phyloP scores from a whole-genome alignment of 2,329 filamentous ascomycete species.

The Fusarium hostae region DNA sequence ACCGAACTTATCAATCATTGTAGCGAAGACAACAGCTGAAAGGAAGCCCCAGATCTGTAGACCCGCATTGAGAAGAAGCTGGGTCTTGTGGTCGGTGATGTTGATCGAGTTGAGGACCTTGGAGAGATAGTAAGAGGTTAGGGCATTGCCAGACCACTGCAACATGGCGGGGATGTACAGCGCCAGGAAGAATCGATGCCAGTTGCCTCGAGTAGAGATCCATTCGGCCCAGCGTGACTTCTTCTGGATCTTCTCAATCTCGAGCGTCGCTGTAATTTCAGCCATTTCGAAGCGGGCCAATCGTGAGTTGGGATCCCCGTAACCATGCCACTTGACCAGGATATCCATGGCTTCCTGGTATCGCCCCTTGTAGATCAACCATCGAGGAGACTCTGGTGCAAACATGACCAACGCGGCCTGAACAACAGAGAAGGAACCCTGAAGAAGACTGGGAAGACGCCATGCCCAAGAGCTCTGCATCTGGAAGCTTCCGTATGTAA shows the following conservation, averaged over 20 bases:
- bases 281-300: slow-evolving; percentile 38
- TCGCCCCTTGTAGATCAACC: slow-evolving; percentile 44
- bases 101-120: slow-evolving; percentile 54
- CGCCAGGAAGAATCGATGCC: slow-evolving; percentile 47
- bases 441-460: slow-evolving; percentile 61
- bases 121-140: slow-evolving; percentile 53
- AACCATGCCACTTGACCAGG: slow-evolving; percentile 38
- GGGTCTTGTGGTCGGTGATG: slow-evolving; percentile 48
- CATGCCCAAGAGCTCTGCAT: slow-evolving; percentile 58
- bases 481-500: slow-evolving; percentile 55
- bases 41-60: slow-evolving; percentile 51
- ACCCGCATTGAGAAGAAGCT: slow-evolving; percentile 48
- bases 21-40: slow-evolving; percentile 49
- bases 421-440: slow-evolving; percentile 48
- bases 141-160: slow-evolving; percentile 47
- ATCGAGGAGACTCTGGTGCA: slow-evolving; percentile 37
- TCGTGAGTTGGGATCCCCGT: slow-evolving; percentile 27
- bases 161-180: slow-evolving; percentile 46
- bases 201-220: slow-evolving; percentile 43
- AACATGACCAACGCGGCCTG: slow-evolving; percentile 26
- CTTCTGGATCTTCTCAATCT: slow-evolving; percentile 42
- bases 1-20: slow-evolving; percentile 54
- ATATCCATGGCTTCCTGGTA: slow-evolving; percentile 37
- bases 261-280: slow-evolving; percentile 36
- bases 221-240: slow-evolving; percentile 37